A percentile compares a stretch with the other conserved stretches of the same genome.
Evolutionary conservation across 192 early-diverging fungal genomes (phyloP).

Genomic region (Obelidium mucronatum): DNA sequence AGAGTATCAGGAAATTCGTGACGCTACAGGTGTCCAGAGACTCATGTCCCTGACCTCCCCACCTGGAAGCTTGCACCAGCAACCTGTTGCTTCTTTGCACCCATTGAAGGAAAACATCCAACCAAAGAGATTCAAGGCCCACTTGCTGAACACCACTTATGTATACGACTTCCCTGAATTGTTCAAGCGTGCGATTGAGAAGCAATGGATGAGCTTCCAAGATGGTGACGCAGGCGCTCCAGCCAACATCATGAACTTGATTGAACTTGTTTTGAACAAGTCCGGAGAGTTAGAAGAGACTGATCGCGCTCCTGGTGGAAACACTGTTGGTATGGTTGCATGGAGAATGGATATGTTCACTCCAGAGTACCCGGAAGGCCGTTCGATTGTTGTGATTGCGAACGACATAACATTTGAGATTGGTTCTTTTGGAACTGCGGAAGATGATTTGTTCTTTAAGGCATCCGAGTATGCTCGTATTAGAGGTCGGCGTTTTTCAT

Average conservation of each 20-base stretch:
- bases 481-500: constrained; percentile 46
- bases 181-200: constrained; percentile 87
- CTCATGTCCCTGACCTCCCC: constrained; percentile 81
- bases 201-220: constrained; percentile 70
- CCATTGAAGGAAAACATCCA: constrained; percentile 96
- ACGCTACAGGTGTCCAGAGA: constrained; percentile 77
- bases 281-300: constrained; percentile 75
- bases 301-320: constrained; percentile 81
- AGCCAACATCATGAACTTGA: constrained; percentile 72
- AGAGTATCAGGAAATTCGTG: constrained; percentile 91
- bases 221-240: constrained; percentile 53
- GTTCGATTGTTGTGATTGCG: constrained; percentile 91
- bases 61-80: constrained; percentile 82
- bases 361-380: constrained; percentile 91
- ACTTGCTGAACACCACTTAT: constrained; percentile 97
- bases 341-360: constrained; percentile 90
- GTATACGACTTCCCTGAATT: constrained; percentile 99
- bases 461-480: constrained; percentile 89
- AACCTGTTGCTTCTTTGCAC: constrained; percentile 83
- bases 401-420: constrained; percentile 99
- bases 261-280: constrained; percentile 90
- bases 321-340: constrained; percentile 96
- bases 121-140: constrained; percentile 96
- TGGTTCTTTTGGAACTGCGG: constrained; percentile 94
- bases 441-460: constrained; percentile 92